Conservation (phyloP, 1,284 basidiomycete species). For the Agroathelia rolfsii region DNA sequence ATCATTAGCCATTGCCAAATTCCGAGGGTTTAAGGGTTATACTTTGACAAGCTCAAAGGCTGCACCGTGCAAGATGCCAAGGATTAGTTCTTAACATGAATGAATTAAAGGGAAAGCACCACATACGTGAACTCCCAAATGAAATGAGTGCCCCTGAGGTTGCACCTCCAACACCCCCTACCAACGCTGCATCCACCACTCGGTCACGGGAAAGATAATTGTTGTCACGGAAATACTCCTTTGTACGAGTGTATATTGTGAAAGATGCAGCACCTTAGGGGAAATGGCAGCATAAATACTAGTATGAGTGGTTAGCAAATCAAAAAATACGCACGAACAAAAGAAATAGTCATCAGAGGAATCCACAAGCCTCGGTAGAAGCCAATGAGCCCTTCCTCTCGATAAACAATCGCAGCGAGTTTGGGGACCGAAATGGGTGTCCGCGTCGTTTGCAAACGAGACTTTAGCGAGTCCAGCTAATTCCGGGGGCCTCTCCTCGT, state of each 20-base stretch:
- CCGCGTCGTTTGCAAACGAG: conserved; percentile 80
- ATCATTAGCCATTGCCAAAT: conserved; percentile 1
- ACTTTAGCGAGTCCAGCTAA: conserved; percentile 84
- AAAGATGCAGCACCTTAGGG: conserved; percentile 74
- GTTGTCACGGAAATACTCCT: conserved; percentile 65
- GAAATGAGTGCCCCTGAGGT: conserved; percentile 79
- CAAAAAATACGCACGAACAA: conserved; percentile 65
- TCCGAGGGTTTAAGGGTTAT: neutral
- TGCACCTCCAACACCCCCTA: conserved; percentile 72
- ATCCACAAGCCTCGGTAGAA: conserved; percentile 90
- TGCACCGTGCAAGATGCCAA: conserved; percentile 20
- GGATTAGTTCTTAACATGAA: conserved; percentile 8
- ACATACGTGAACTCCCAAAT: conserved; percentile 76
- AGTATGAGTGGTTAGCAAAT: conserved; percentile 5
- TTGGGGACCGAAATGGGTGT: conserved; percentile 64
- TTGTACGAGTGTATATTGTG: conserved; percentile 88
- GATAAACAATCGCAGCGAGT: conserved; percentile 67
- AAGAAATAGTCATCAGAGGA: conserved; percentile 92
- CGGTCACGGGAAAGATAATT: conserved; percentile 47
- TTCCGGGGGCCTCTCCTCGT: conserved; percentile 6
- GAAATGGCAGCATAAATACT: conserved; percentile 10
- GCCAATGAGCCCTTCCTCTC: conserved; percentile 85
- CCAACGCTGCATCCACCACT: conserved; percentile 61
- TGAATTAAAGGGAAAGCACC: conserved; percentile 7
- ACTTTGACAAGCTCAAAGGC: conserved; percentile 97